Conservation (phyloP, 495 filamentous ascomycete species). For the Annulohypoxylon stygium region DNA sequence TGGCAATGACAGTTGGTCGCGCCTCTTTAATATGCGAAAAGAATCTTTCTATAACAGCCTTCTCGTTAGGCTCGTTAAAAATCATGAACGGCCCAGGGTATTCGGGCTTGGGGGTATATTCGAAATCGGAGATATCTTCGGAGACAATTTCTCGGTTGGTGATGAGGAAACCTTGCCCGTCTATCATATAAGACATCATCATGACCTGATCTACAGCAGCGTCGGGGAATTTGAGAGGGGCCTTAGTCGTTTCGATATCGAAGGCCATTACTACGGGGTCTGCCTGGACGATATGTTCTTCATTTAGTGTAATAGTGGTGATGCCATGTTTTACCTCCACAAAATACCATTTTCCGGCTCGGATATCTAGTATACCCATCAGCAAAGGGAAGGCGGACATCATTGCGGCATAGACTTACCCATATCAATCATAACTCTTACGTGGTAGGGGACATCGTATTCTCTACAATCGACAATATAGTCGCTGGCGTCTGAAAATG, state of each 20-base stretch:
- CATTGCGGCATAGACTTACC: constrained; percentile 61
- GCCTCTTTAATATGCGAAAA: constrained; percentile 96
- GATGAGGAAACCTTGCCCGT: constrained; percentile 97
- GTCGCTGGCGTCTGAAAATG: constrained; percentile 90
- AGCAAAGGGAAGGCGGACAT: constrained; percentile 23
- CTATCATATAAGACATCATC: constrained; percentile 99
- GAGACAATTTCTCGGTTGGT: constrained; percentile 99
- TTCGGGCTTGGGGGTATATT: constrained; percentile 97
- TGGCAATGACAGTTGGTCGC: constrained; percentile 94
- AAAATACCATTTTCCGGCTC: constrained; percentile 96
- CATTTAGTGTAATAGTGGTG: constrained; percentile 82
- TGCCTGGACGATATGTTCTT: constrained; percentile 87
- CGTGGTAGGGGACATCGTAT: constrained; percentile 99
- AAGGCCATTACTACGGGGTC: constrained; percentile 97
- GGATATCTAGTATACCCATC: constrained; percentile 74
- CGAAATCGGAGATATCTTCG: constrained; percentile 97
- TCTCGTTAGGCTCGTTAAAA: constrained; percentile 98
- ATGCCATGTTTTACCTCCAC: constrained; percentile 94
- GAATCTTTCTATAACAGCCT: constrained; percentile 87
- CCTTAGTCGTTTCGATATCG: constrained; percentile 98
- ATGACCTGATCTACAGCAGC: constrained; percentile 96
- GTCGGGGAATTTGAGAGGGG: constrained; percentile 98
- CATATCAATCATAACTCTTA: constrained; percentile 97
- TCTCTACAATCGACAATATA: constrained; percentile 98
- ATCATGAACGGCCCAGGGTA: constrained; percentile 95